A percentile compares a stretch with the other conserved stretches of the same genome.
These are phyloP conservation scores for Aspergillus melleus DNA, from an alignment of 2,329 filamentous ascomycete species.

Conservation along the genomic window DNA sequence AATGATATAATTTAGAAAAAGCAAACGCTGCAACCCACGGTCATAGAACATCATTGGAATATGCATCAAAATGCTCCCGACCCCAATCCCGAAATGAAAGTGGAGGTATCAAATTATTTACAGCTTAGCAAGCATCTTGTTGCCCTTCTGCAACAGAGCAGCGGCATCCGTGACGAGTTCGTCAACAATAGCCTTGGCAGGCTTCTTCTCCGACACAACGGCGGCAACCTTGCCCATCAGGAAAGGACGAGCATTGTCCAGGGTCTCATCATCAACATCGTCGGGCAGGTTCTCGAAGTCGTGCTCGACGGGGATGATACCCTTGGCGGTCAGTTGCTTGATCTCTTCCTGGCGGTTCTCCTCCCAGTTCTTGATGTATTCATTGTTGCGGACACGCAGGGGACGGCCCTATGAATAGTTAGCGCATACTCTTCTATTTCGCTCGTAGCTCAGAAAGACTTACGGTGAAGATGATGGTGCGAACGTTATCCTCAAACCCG, in stretches of 20 bases:
- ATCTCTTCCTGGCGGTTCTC: slow-evolving; percentile 87
- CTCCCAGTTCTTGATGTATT: slow-evolving; percentile 96
- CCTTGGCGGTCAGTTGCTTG: slow-evolving; percentile 85
- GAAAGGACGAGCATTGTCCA: slow-evolving; percentile 89
- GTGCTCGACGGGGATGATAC: slow-evolving; percentile 87
- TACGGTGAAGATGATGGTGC: slow-evolving; percentile 94
- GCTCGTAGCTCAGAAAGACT: slow-evolving; percentile 5
- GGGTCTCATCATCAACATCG: slow-evolving; percentile 75
- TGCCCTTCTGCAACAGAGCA: slow-evolving; percentile 66
- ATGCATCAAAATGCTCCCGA: neutral
- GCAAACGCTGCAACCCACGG: neutral
- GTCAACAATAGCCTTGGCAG: slow-evolving; percentile 87
- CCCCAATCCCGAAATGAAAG: neutral
- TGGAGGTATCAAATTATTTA: slow-evolving; percentile 44
- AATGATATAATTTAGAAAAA: neutral
- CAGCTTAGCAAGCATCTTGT: slow-evolving; percentile 68
- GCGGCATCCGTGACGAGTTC: slow-evolving; percentile 87
- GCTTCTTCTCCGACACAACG: slow-evolving; percentile 89
- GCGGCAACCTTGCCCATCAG: slow-evolving; percentile 97
- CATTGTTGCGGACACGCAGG: slow-evolving; percentile 87
- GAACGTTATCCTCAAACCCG: slow-evolving; percentile 91
- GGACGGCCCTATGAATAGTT: slow-evolving; percentile 65
- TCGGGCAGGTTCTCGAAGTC: slow-evolving; percentile 81
- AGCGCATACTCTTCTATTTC: slow-evolving; percentile 8
- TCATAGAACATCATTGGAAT: slow-evolving; percentile 3